Base-by-base conservation (phyloP, 768 basidiomycete species). In the Lentinus brumalis region DNA sequence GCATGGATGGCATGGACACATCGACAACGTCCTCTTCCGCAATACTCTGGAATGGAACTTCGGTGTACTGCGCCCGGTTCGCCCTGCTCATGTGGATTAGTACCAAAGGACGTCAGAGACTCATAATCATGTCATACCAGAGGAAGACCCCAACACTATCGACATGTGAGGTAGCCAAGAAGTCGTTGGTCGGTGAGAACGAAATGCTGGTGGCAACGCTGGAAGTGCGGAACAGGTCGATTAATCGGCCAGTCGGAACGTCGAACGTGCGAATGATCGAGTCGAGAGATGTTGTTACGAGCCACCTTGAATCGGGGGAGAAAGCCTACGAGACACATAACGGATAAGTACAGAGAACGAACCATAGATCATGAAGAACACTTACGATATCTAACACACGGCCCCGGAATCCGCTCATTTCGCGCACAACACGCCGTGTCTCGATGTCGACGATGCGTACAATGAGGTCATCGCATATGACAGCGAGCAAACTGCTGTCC, bases 131-230 rank as follows among this genome's bases (percentile, higher is more conserved):
- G n/a, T 67, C 82, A 57, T 60, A 90, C 94, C 97, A 99, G n/a
- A 99, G 83, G 73, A 90, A 96, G 2, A 99, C 83, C 11, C 96
- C 97, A 55, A 98, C 89, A 60, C 88, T 94, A 66, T 97, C 96
- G 6, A 97, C 87, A 71, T 99, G 97, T 0, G 93, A 82, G 10
- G 96, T 96, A 1, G 97, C 97, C 63, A 99, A 76, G 77, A 99
- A 98, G 73, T 98, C 97, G 57, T 91, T 91, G 0, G 94, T 89
- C 0, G 97, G 97, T 2, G 96, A 98, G 73, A 99, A 96, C 1
- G 93, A 82, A 18, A 99, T 76, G 69, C 89, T 94, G 0, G 93
- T 96, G 5, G 96, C 93, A 29, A 96, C 83, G 66, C 89, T 92
- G 31, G 89, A 77, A 9, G 94, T 94, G 56, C 85, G 83, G 79